Evolutionary conservation across 2,329 filamentous ascomycete genomes (phyloP).

Genomic region (Blumeriella jaapii): DNA sequence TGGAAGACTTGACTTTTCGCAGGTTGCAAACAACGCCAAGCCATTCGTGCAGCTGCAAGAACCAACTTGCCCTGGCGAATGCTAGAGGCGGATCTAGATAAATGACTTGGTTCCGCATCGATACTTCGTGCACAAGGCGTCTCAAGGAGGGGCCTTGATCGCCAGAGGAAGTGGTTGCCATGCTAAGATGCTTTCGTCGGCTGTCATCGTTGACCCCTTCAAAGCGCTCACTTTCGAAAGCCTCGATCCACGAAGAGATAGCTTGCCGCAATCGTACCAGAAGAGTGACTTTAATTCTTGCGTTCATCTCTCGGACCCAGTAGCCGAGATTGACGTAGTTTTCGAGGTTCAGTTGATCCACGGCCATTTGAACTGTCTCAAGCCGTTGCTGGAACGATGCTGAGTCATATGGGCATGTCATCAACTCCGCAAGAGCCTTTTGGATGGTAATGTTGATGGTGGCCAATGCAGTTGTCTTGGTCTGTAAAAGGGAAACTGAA

Average conservation of each 20-base stretch:
- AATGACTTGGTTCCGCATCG: constrained; percentile 96
- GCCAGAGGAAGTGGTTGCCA: constrained; percentile 32
- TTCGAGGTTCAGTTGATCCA: constrained; percentile 93
- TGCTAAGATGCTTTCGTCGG: constrained; percentile 38
- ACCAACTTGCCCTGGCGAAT: constrained; percentile 86
- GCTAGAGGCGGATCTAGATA: constrained; percentile 91
- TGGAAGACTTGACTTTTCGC: constrained; percentile 84
- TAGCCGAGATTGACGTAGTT: constrained; percentile 86
- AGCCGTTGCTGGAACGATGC: constrained; percentile 70
- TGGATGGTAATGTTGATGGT: constrained; percentile 72
- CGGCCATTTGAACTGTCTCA: constrained; percentile 77
- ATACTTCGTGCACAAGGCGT: constrained; percentile 77
- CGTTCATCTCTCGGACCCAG: constrained; percentile 84
- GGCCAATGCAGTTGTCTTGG: constrained; percentile 69
- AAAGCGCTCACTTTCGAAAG: constrained; percentile 55
- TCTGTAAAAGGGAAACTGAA: constrained; percentile 77
- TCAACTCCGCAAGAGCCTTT: constrained; percentile 71
- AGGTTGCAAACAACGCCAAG: constrained; percentile 85
- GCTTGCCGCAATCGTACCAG: constrained; percentile 75
- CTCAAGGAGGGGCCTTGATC: constrained; percentile 53
- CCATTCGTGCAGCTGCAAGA: constrained; percentile 86
- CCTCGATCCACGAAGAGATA: constrained; percentile 74
- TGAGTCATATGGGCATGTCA: constrained; percentile 71
- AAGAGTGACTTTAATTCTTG: constrained; percentile 70
- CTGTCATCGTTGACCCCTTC: constrained; percentile 35